phyloP scores from a whole-genome alignment of 495 filamentous ascomycete genomes.

The Annulohypoxylon moriforme region DNA sequence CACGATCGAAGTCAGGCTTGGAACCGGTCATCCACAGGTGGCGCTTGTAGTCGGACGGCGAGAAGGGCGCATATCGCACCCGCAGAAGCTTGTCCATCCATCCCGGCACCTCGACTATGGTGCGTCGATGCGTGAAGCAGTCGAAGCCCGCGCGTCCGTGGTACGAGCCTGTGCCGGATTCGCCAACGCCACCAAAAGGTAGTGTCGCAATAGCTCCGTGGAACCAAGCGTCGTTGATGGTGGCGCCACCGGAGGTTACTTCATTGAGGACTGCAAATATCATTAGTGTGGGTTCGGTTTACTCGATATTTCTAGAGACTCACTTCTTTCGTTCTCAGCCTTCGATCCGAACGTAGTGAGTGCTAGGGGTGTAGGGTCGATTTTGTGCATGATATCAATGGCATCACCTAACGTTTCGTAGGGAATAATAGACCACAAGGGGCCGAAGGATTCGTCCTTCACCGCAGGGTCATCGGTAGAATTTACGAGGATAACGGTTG shows the following conservation, averaged over 20 bases:
- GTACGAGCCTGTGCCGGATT: constrained; percentile 85
- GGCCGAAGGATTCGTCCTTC: constrained; percentile 87
- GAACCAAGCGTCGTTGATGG: constrained; percentile 84
- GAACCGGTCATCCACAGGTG: constrained; percentile 65
- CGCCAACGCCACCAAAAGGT: constrained; percentile 91
- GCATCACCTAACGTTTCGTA: constrained; percentile 83
- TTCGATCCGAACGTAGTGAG: constrained; percentile 87
- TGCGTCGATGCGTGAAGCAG: constrained; percentile 82
- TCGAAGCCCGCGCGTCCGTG: constrained; percentile 87
- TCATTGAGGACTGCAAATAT: constrained; percentile 63
- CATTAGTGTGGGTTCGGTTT: neutral
- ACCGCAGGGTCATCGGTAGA: constrained; percentile 81
- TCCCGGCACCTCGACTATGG: constrained; percentile 76
- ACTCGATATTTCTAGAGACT: constrained; percentile 25
- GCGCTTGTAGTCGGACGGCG: constrained; percentile 61
- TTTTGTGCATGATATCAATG: constrained; percentile 76
- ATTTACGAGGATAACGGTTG: constrained; percentile 82
- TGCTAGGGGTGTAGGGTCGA: constrained; percentile 82
- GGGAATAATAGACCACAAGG: constrained; percentile 82
- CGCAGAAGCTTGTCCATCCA: constrained; percentile 83
- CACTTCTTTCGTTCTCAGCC: constrained; percentile 74
- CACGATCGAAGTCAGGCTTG: constrained; percentile 86
- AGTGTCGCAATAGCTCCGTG: constrained; percentile 81
- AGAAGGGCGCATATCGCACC: constrained; percentile 85
- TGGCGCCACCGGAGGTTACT: constrained; percentile 80